A percentile compares a stretch with the other conserved stretches of the same genome.
Evolutionary conservation across 805 yeast species (phyloP).

Genomic region (Saturnispora besseyi): DNA sequence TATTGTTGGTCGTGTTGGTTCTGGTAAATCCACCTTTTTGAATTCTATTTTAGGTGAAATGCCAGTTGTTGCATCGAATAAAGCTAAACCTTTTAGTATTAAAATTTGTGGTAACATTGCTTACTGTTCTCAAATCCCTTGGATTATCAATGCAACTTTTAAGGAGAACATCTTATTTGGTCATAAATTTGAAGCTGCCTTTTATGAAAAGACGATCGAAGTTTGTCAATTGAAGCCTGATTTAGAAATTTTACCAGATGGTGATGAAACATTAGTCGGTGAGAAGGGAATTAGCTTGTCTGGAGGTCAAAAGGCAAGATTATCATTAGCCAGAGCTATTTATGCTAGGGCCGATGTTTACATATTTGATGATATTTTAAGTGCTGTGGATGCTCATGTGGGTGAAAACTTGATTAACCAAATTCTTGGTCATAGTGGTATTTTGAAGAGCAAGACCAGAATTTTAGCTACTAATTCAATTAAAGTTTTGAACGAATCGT

Average conservation of each 20-base stretch:
- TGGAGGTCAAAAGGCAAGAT: constrained; percentile 96
- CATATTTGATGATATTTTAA: constrained; percentile 81
- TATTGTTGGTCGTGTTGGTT: constrained; percentile 57
- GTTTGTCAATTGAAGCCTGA: constrained; percentile 86
- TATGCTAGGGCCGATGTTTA: constrained; percentile 90
- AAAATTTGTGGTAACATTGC: constrained; percentile 38
- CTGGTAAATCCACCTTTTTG: constrained; percentile 55
- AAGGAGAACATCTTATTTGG: constrained; percentile 88
- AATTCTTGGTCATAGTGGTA: constrained; percentile 39
- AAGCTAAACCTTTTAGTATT: constrained; percentile 15
- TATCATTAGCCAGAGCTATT: constrained; percentile 90
- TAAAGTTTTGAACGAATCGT: constrained; percentile 47
- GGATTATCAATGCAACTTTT: constrained; percentile 94
- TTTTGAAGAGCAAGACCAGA: constrained; percentile 42
- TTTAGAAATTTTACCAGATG: constrained; percentile 71
- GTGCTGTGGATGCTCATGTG: constrained; percentile 97
- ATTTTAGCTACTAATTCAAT: constrained; percentile 52
- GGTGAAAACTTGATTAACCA: constrained; percentile 69
- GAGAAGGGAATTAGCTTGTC: constrained; percentile 94
- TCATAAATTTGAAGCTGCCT: constrained; percentile 67
- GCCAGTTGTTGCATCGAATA: constrained; percentile 28
- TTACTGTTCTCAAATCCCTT: constrained; percentile 67
- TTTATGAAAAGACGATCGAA: constrained; percentile 67
- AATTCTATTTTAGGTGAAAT: constrained; percentile 48
- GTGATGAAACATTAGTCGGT: constrained; percentile 88